These are phyloP conservation scores for Theileria luwenshuni DNA, from an alignment of 169 alveolate genomes.

Conservation along the genomic window DNA sequence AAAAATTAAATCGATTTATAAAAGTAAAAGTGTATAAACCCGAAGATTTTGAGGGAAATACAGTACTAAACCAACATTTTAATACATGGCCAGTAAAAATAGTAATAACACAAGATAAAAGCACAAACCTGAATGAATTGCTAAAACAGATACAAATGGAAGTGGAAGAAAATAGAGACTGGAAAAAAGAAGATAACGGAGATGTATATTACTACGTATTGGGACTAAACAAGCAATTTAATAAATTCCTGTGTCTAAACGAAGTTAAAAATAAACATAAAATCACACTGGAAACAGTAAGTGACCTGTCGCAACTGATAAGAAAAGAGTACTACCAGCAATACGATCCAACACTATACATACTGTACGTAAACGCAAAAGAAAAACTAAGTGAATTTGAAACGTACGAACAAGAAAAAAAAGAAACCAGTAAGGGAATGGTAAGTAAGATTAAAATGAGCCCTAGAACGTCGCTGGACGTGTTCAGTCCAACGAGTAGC, in stretches of 20 bases:
- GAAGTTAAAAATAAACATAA: conserved; percentile 25
- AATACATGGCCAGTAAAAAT: conserved; percentile 65
- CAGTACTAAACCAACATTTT: conserved; percentile 69
- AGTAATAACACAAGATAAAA: conserved; percentile 59
- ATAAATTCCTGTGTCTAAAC: conserved; percentile 38
- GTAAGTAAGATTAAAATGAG: background rate
- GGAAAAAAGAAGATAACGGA: conserved; percentile 5
- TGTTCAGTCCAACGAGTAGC: conserved; percentile 5
- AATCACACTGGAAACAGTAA: conserved; percentile 33
- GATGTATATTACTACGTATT: conserved; percentile 39
- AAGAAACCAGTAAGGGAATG: background rate
- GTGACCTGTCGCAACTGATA: conserved; percentile 23
- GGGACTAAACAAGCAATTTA: conserved; percentile 42
- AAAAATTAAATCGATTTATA: conserved; percentile 71
- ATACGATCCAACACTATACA: conserved; percentile 62
- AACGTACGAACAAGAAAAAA: background rate
- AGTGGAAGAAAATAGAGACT: conserved; percentile 6
- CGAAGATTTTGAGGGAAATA: conserved; percentile 61
- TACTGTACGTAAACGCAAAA: conserved; percentile 43
- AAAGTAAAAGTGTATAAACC: conserved; percentile 70
- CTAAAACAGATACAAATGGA: background rate
- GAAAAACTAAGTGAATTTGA: background rate
- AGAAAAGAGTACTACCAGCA: conserved; percentile 53
- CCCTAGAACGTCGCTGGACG: background rate
- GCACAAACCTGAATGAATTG: conserved; percentile 57